These are phyloP conservation scores for Rubroboletus satanas DNA, from an alignment of 768 basidiomycete species.

Conservation along the genomic window DNA sequence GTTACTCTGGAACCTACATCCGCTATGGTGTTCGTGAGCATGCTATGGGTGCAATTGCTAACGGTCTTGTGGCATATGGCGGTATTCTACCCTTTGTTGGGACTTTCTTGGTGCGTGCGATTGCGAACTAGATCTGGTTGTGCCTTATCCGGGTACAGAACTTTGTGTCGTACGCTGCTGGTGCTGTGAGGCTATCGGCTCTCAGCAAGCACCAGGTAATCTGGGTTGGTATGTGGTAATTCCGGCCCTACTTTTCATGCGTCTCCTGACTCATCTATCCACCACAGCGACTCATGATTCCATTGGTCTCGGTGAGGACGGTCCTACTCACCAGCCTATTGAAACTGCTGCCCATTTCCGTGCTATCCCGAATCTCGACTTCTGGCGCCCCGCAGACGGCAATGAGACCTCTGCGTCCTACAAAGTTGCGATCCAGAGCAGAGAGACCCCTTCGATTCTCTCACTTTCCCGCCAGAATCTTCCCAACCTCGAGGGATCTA, in stretches of 20 bases:
- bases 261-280: not conserved
- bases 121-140: not conserved
- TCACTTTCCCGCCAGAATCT: slow-evolving; percentile 87
- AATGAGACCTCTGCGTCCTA: slow-evolving; percentile 97
- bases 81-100: slow-evolving; percentile 87
- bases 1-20: slow-evolving; percentile 84
- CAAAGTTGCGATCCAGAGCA: slow-evolving; percentile 69
- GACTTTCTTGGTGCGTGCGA: slow-evolving; percentile 76
- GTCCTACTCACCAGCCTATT: slow-evolving; percentile 94
- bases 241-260: not conserved
- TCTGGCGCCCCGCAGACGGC: slow-evolving; percentile 92
- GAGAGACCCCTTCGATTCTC: slow-evolving; percentile 76
- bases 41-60: slow-evolving; percentile 94
- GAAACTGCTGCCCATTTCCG: slow-evolving; percentile 86
- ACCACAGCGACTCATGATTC: slow-evolving; percentile 85
- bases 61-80: slow-evolving; percentile 87
- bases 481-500: slow-evolving; percentile 85
- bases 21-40: slow-evolving; percentile 98
- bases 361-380: slow-evolving; percentile 85
- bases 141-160: slow-evolving; percentile 46
- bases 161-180: slow-evolving; percentile 91
- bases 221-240: slow-evolving; percentile 71
- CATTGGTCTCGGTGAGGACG: slow-evolving; percentile 90
- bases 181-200: slow-evolving; percentile 88
- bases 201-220: slow-evolving; percentile 87